phyloP scores from a whole-genome alignment of 192 early-diverging fungal genomes.

The Borealophlyctis nickersoniae region DNA sequence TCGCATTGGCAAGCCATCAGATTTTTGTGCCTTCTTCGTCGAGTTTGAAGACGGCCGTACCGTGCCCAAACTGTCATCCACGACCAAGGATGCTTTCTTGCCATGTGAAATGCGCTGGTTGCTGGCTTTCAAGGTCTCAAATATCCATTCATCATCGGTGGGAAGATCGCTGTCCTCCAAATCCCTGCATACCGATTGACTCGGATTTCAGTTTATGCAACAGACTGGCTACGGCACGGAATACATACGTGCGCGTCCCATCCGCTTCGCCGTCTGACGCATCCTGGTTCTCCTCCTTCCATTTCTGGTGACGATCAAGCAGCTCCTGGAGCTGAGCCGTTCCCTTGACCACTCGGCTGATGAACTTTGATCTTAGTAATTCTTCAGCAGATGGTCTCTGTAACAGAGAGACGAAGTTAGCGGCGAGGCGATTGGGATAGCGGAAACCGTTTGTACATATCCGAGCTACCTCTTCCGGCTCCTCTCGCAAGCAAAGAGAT shows the following conservation, averaged over 20 bases:
- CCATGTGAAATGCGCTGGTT: conserved; percentile 5
- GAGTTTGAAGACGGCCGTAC: conserved; percentile 10
- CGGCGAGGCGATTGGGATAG: background rate
- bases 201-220: background rate
- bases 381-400: conserved; percentile 86
- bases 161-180: conserved; percentile 12
- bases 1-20: background rate
- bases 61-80: background rate
- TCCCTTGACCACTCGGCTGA: conserved; percentile 53
- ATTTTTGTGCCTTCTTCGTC: background rate
- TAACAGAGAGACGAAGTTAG: background rate
- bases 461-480: conserved; percentile 68
- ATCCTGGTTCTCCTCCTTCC: conserved; percentile 33
- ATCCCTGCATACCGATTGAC: background rate
- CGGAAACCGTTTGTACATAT: background rate
- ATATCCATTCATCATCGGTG: conserved; percentile 40
- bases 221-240: no score
- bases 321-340: conserved; percentile 59
- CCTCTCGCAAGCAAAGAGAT: conserved; percentile 75
- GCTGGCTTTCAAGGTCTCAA: conserved; percentile 38
- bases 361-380: conserved; percentile 77
- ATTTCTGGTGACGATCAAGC: conserved; percentile 59
- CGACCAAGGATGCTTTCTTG: background rate
- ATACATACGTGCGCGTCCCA: no score
- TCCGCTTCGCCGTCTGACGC: conserved; percentile 1